Evolutionary conservation across 78 protist genomes (phyloP), one percentile per base, ranked within the genome.

Genomic region (Planoprotostelium fungivorum): DNA sequence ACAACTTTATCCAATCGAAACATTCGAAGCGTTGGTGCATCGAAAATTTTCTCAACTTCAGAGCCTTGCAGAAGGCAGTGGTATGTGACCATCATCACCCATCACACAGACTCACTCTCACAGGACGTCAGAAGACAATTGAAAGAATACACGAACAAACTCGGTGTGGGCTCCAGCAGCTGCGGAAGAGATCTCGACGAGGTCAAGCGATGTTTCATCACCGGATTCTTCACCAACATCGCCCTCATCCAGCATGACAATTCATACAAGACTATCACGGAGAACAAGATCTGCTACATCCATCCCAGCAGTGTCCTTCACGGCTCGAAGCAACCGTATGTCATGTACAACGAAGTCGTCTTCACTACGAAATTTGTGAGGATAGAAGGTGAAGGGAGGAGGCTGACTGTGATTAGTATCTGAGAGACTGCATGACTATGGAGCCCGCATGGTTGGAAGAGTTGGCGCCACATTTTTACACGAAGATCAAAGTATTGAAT

Each of bases 211-310:
- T 90, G 91, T 5, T 94, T 94, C 83, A 89, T 90, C n/a, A 51
- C 94, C 29, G 96, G 96, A 9, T 94, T 90, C 96, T 94, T 94
- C 51, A 37, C 88, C 73, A 90, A 94, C 87, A 86, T 88, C 36
- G 96, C 96, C 0, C 83, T 37, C 0, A 37, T 91, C 34, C 96
- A 89, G 88, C 96, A 93, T 0, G 93, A 94, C 38, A 85, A 87
- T 38, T 90, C 91, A 34, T 94, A 89, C 88, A 84, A 86, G 51
- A 94, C 96, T 0, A 88, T 94, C 93, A 90, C 38, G 28, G 93
- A 90, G 73, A 88, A 88, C 83, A 90, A 90, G 88, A 90, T 91
- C 38, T 88, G 89, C 83, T 91, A 87, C 31, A 91, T 94, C 85
- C 96, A 94, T 83, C 96, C 96, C 31, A 83, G 92, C 16, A 90